phyloP scores from a whole-genome alignment of 192 early-diverging fungal genomes.

The Geranomyces michiganensis region DNA sequence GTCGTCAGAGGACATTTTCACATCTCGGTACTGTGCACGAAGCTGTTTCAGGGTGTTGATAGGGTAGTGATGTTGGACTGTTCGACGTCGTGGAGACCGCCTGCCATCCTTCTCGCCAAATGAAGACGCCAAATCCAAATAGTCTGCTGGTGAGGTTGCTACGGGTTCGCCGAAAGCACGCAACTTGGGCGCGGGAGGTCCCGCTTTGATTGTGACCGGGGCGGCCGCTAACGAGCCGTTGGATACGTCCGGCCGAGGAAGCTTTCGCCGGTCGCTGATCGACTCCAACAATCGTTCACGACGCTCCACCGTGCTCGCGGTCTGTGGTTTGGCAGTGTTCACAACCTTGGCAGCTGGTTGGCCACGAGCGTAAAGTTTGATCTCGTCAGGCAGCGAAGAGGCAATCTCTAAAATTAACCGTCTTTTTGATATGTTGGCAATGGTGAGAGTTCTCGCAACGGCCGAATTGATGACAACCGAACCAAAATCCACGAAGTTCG shows the following conservation, averaged over 20 bases:
- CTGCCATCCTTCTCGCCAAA: slow-evolving; percentile 24
- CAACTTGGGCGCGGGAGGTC: not conserved
- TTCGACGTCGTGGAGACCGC: slow-evolving; percentile 40
- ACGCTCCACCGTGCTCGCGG: slow-evolving; percentile 37
- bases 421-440: slow-evolving; percentile 80
- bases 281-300: slow-evolving; percentile 51
- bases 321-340: slow-evolving; percentile 5
- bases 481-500: slow-evolving; percentile 97
- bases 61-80: slow-evolving; percentile 19
- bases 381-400: slow-evolving; percentile 52
- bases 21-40: slow-evolving; percentile 37
- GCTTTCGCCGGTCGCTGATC: slow-evolving; percentile 44
- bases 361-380: slow-evolving; percentile 43
- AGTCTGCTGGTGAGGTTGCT: slow-evolving; percentile 37
- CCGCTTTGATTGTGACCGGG: not conserved
- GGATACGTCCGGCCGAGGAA: slow-evolving; percentile 17
- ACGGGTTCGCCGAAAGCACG: slow-evolving; percentile 14
- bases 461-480: slow-evolving; percentile 81
- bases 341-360: slow-evolving; percentile 4
- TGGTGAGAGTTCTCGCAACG: slow-evolving; percentile 73
- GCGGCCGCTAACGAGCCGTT: slow-evolving; percentile 1
- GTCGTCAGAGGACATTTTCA: slow-evolving; percentile 1
- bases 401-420: slow-evolving; percentile 47
- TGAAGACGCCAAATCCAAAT: slow-evolving; percentile 55
- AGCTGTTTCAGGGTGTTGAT: slow-evolving; percentile 41